Evolutionary conservation across 176 grass and related monocot species (phyloP).

Genomic region (Carex parvula): DNA sequence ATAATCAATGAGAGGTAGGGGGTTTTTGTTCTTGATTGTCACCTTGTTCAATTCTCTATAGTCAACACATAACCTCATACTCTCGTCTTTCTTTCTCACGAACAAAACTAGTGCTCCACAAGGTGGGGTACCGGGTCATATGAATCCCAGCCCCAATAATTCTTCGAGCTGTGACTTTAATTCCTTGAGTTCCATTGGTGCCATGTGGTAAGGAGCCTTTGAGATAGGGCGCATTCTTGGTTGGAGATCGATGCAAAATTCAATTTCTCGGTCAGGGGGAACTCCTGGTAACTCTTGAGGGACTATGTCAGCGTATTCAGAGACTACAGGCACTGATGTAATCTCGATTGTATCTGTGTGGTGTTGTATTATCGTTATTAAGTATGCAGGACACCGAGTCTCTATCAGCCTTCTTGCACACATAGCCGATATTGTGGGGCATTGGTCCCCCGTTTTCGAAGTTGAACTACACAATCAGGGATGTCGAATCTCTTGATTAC

Average conservation of each 20-base stretch:
- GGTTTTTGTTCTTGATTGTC: too few relatives aligned
- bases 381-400: background rate
- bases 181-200: background rate
- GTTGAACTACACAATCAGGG: too few relatives aligned
- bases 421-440: too few relatives aligned
- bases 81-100: too few relatives aligned
- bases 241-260: background rate
- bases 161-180: background rate
- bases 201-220: background rate
- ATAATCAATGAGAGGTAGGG: too few relatives aligned
- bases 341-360: background rate
- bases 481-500: too few relatives aligned
- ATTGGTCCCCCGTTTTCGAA: too few relatives aligned
- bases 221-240: background rate
- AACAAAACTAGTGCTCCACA: too few relatives aligned
- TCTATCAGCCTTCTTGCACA: too few relatives aligned
- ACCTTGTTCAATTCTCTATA: too few relatives aligned
- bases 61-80: too few relatives aligned
- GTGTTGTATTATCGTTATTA: background rate
- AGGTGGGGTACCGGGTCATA: too few relatives aligned
- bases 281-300: background rate
- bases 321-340: background rate
- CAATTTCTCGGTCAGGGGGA: background rate
- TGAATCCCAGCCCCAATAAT: background rate
- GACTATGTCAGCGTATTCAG: background rate